Evolutionary conservation across 805 yeast species (phyloP), one percentile per base, ranked within the genome.

Genomic region (Yamadazyma kitorensis): DNA sequence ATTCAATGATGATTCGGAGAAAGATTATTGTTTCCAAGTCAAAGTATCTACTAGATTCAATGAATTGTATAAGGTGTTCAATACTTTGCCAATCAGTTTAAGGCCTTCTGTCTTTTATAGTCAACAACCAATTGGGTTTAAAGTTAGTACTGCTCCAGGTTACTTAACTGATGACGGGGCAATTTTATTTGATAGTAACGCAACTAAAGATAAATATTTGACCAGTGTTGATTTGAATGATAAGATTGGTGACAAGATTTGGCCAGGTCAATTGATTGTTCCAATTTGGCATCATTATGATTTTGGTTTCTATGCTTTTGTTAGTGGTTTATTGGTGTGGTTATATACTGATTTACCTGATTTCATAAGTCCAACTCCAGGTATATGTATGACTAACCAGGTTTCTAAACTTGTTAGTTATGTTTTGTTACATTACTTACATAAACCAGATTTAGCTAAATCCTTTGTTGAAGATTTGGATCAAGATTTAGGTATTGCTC

Each of bases 311-410:
- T 63, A 69, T 45, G 45, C 68, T 21, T 53, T 71, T 34, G 31
- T 65, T 12, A 32, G 69, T 1, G 37, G 64, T 4, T 61, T 86
- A 48, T 33, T 73, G 7, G 60, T 63, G 12, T 93, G 98, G 98
- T 72, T 93, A 39, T 93, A 89, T 59, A 80, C 95, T 2, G 98
- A 93, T 63, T 71, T 93, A 55, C 98, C 98, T 2, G 96, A 87
- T 52, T 74, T 69, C 48, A 67, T 87, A 34, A 76, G 89, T 22
- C 97, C 97, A 30, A 91, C 98, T 4, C 98, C 98, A 0, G 96
- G 96, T 16, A 72, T 80, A 37, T 83, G 89, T 45, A 61, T 87
- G 37, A 82, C 94, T 8, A 82, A 79, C 49, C 76, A 78, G 46
- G 37, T 78, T 17, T 61, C 61, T 16, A 47, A 43, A 22, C 17